phyloP scores from a whole-genome alignment of 768 basidiomycete species.

The Rhodotorula taiwanensis region DNA sequence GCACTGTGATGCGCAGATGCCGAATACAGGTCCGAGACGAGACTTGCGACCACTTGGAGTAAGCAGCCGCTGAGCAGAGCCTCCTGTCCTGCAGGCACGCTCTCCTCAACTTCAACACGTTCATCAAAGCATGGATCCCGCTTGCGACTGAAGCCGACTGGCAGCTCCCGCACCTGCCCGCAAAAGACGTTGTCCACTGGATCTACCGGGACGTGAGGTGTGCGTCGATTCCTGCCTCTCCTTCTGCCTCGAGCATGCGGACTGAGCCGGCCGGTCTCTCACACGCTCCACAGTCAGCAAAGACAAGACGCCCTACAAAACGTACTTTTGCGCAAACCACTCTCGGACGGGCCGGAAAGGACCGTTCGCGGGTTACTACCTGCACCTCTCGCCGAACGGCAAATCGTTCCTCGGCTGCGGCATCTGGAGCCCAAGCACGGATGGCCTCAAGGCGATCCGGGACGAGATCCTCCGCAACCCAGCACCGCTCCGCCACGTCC shows the following conservation, averaged over 20 bases:
- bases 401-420: slow-evolving; percentile 57
- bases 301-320: slow-evolving; percentile 78
- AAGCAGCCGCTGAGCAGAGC: slow-evolving; percentile 51
- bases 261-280: not conserved
- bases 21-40: not conserved
- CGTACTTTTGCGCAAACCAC: slow-evolving; percentile 68
- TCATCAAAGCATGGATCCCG: slow-evolving; percentile 64
- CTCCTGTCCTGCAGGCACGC: slow-evolving; percentile 60
- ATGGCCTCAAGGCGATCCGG: slow-evolving; percentile 72
- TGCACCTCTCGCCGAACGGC: slow-evolving; percentile 33
- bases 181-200: slow-evolving; percentile 83
- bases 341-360: slow-evolving; percentile 87
- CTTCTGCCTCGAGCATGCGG: not conserved
- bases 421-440: slow-evolving; percentile 50
- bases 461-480: slow-evolving; percentile 41
- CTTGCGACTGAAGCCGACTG: slow-evolving; percentile 65
- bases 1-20: not conserved
- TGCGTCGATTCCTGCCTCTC: slow-evolving; percentile 68
- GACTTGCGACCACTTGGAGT: no score
- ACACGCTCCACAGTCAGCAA: slow-evolving; percentile 2
- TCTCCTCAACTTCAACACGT: slow-evolving; percentile 68
- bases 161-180: slow-evolving; percentile 78
- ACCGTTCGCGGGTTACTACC: slow-evolving; percentile 59
- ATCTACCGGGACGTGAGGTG: slow-evolving; percentile 86
- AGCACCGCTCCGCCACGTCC: slow-evolving; percentile 46